Evolutionary conservation across 345 rosid species (phyloP), one percentile per base, ranked within the genome.

Genomic region (Linum trigynum): DNA sequence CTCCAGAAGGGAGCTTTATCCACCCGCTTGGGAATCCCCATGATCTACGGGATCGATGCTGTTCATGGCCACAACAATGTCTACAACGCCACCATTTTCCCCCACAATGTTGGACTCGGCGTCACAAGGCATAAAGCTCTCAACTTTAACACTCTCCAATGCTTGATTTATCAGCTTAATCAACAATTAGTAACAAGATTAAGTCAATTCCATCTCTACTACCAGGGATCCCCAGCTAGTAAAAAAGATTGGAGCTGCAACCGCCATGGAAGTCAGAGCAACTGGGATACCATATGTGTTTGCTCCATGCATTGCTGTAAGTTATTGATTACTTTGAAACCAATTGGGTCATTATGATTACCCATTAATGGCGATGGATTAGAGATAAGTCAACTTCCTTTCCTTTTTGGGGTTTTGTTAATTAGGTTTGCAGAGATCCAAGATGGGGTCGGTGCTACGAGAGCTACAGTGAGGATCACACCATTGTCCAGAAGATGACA

Each of bases 371-470:
- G 1, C 32, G 32, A 1, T 23, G 32, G n/a, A n/a, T n/a, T n/a
- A n/a, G n/a, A n/a, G 17, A 42, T 38, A 3, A 5, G 15, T 39
- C 15, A 15, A 2, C 4, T 2, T 2, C 5, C 35, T 36, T n/a
- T n/a, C 8, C 5, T 7, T 39, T 62, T 62, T 62, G n/a, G 15
- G 4, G 3, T 15, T 6, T 6, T 48, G 5, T 36, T 39, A 14
- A 39, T 5, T 11, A 62, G 65, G 65, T 62, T 10, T 62, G 65
- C 32, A 62, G 65, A 39, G 65, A 62, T 62, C 50, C 65, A 41
- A 62, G 65, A 39, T 62, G 65, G 65, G 65, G 65, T 39, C 40
- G 65, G 41, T 62, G 65, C 65, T 62, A 62, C 42, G 65, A 62
- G 50, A 62, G 65, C 65, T 62, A 62, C 16, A 62, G 65, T 38